Base-by-base conservation (phyloP, 768 basidiomycete genomes). In the Porpolomopsis calyptriformis region DNA sequence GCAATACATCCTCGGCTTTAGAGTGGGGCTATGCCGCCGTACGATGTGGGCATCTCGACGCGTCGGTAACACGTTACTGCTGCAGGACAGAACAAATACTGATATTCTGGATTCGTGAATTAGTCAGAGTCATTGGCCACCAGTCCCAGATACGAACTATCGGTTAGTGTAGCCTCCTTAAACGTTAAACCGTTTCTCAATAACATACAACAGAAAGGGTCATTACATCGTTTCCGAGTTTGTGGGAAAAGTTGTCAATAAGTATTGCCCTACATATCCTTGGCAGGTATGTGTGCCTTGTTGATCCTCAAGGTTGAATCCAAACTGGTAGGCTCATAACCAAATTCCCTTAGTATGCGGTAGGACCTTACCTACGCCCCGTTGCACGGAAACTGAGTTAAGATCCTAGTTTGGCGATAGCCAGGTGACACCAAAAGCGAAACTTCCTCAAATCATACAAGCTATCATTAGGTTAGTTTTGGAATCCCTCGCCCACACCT, bases 21-120 rank as follows among this genome's bases (percentile, higher is more conserved):
- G 87, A 88, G 60, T 89, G 81, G 78, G 86, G 86, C 1, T 89
- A 89, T 64, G 82, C 87, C 23, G 82, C 82, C 9, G 73, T 86
- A 37, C 68, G 85, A 22, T 86, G 83, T 54, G 77, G 75, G 0
- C 78, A 82, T 64, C 63, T 90, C 31, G 74, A 81, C 47, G 70
- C 73, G 82, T 86, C 56, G 59, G 82, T 71, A 14, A 22, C 23
- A 40, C 16, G 31, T 46, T 4, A 20, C 46, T 25, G 14, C 9
- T 49, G 4, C 6, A 31, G 29, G 19, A 23, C 8, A 10, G 19
- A n/a, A 24, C 27, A 44, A n/a, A 16, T 20, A 26, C 35, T 14
- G n/a, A n/a, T 23, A 9, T 22, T 36, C 3, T 8, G 4, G 27
- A 4, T 51, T 37, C 29, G 25, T 24, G 7, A 27, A 48, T 33